These are phyloP conservation scores for Pseudozyma flocculosa DNA, from an alignment of 1,284 basidiomycete genomes.

Conservation along the genomic window DNA sequence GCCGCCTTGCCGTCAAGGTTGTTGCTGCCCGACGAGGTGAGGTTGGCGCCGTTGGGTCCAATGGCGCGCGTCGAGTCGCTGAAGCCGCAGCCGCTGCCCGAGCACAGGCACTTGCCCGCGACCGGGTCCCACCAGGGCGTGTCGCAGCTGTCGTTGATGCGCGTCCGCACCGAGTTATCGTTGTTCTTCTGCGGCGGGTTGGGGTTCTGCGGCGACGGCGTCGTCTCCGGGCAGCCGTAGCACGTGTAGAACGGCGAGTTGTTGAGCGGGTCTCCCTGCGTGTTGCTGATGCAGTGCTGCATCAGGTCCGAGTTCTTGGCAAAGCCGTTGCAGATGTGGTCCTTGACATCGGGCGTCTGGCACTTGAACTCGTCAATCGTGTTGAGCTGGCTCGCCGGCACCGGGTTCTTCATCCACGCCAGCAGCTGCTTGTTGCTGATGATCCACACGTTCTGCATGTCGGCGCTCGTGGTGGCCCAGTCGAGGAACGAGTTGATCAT, in stretches of 20 bases:
- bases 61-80: conserved; percentile 45
- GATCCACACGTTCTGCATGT: conserved; percentile 70
- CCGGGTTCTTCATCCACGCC: conserved; percentile 73
- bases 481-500: conserved; percentile 77
- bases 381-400: conserved; percentile 56
- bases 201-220: conserved; percentile 45
- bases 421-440: conserved; percentile 73
- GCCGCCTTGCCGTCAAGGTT: conserved; percentile 12
- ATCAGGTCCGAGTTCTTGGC: conserved; percentile 37
- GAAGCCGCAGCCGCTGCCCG: conserved; percentile 30
- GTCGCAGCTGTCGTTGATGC: conserved; percentile 42
- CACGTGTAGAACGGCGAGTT: conserved; percentile 52
- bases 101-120: conserved; percentile 45
- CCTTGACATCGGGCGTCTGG: conserved; percentile 32
- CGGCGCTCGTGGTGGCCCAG: conserved; percentile 64
- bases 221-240: conserved; percentile 48
- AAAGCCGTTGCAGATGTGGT: conserved; percentile 51
- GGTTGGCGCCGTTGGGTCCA: conserved; percentile 41
- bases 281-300: conserved; percentile 50
- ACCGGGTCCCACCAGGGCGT: conserved; percentile 53
- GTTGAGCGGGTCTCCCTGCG: conserved; percentile 43
- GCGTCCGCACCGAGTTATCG: conserved; percentile 38
- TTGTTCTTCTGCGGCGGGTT: conserved; percentile 52
- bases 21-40: conserved; percentile 19
- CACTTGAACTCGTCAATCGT: conserved; percentile 52